phyloP scores from a whole-genome alignment of 1,139 yeast species.

The Taphrina sp. region DNA sequence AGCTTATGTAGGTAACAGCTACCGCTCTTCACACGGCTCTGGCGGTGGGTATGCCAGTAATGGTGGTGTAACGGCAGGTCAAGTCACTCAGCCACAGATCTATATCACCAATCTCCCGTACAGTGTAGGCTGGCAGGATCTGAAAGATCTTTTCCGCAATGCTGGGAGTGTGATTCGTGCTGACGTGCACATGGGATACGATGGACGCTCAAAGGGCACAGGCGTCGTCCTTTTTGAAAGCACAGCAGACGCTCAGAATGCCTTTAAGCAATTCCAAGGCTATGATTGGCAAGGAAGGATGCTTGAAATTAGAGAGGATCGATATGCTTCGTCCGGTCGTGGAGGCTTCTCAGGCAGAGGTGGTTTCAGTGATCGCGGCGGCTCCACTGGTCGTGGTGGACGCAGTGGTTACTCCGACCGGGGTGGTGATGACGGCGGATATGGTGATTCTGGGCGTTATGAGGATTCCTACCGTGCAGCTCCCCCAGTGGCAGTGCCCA shows the following conservation, averaged over 20 bases:
- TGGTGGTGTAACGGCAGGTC: slow-evolving; percentile 1
- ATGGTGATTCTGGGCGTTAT: slow-evolving; percentile 23
- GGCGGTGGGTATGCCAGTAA: neutral
- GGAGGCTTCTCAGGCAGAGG: slow-evolving; percentile 36
- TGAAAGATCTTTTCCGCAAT: slow-evolving; percentile 77
- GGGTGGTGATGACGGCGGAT: slow-evolving; percentile 24
- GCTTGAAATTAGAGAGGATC: slow-evolving; percentile 59
- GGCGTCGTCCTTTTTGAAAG: slow-evolving; percentile 90
- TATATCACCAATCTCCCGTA: slow-evolving; percentile 55
- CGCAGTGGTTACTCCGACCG: slow-evolving; percentile 36
- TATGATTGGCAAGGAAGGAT: slow-evolving; percentile 88
- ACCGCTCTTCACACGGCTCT: slow-evolving; percentile 24
- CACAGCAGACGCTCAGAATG: slow-evolving; percentile 80
- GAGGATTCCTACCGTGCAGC: slow-evolving; percentile 37
- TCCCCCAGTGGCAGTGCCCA: slow-evolving; percentile 40
- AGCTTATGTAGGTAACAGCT: slow-evolving; percentile 30
- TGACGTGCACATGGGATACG: slow-evolving; percentile 65
- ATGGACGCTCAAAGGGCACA: slow-evolving; percentile 81
- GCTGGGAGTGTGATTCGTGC: slow-evolving; percentile 78
- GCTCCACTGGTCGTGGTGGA: slow-evolving; percentile 38
- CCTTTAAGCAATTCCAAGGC: slow-evolving; percentile 88
- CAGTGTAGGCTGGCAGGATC: slow-evolving; percentile 75
- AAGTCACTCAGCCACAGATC: slow-evolving; percentile 36
- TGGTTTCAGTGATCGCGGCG: slow-evolving; percentile 37
- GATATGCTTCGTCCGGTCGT: slow-evolving; percentile 35